Base-by-base conservation (phyloP, 495 filamentous ascomycete genomes). In the Hyaloscypha variabilis region DNA sequence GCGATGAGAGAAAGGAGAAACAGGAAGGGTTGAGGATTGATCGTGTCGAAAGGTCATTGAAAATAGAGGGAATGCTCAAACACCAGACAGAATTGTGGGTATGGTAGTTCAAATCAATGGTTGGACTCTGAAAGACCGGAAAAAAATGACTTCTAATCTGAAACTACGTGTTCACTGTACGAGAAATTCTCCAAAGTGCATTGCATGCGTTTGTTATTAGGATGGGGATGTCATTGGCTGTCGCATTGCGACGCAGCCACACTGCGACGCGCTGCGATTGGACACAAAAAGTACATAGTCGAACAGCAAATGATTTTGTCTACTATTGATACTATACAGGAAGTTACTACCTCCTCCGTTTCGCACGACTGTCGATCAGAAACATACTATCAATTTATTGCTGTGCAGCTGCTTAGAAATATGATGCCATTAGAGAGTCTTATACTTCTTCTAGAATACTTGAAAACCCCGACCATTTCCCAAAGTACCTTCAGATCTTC, bases 231-330 rank as follows among this genome's bases (percentile, higher is more conserved):
- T 57, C 26, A 57, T 57, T 57, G 54, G 54, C 19, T 30, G 25
- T 57, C 54, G 54, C 54, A 57, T 26, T 28, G 54, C 54, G 54
- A 57, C 54, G 39, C 39, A 46, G 39, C 39, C 39, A 46, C 11
- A 57, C 54, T 57, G 54, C 54, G 54, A 26, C 54, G 14, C 23
- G 31, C 54, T 57, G 54, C 54, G 54, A 57, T 30, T 30, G 54
- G 19, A 57, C 26, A 57, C 26, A 57, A 30, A 57, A 57, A 34
- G 54, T 21, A 57, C n/a, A 57, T 26, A 14, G 30, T 28, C 2
- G 17, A 23, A 34, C 11, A 46, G n/a, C n/a, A 46, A 46, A 46
- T 57, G 31, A 57, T n/a, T 3, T 57, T 57, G 26, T 28, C 54
- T 19, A 30, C 54, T 57, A 28, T n/a, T 57, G 23, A 46, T 19